phyloP scores from a whole-genome alignment of 495 filamentous ascomycete species.

The Talaromyces proteolyticus region DNA sequence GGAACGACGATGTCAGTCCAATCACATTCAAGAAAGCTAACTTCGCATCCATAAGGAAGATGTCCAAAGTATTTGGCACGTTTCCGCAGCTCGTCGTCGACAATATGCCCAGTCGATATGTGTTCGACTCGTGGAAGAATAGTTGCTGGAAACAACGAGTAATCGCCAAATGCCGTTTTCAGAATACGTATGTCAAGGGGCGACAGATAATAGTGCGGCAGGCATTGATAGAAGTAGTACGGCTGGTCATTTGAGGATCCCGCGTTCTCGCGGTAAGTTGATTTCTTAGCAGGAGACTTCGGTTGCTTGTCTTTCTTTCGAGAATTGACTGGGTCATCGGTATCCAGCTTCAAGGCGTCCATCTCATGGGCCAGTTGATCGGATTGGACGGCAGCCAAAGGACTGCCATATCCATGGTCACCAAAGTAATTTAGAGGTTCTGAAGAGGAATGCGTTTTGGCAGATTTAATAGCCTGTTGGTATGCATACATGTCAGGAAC shows the following conservation, averaged over 20 bases:
- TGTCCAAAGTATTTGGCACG: conserved; percentile 88
- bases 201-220: conserved; percentile 88
- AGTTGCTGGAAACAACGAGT: conserved; percentile 77
- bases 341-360: conserved; percentile 15
- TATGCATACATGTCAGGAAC: conserved; percentile 49
- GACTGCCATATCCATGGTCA: too few relatives aligned
- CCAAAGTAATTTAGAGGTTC: too few relatives aligned
- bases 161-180: conserved; percentile 82
- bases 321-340: conserved; percentile 13
- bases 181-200: conserved; percentile 94
- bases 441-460: conserved; percentile 25
- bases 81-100: conserved; percentile 85
- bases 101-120: conserved; percentile 82
- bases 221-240: conserved; percentile 84
- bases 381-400: too few relatives aligned
- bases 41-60: conserved; percentile 87
- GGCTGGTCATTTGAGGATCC: conserved; percentile 26
- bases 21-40: conserved; percentile 92
- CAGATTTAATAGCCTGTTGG: conserved; percentile 39
- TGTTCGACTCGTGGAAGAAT: conserved; percentile 88
- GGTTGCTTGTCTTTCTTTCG: conserved; percentile 21
- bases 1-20: conserved; percentile 85
- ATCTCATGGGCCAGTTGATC: conserved; percentile 25
- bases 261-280: not conserved
- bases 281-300: conserved; percentile 7